Base-by-base conservation (phyloP, 2,329 filamentous ascomycete species). In the Trichoderma breve region DNA sequence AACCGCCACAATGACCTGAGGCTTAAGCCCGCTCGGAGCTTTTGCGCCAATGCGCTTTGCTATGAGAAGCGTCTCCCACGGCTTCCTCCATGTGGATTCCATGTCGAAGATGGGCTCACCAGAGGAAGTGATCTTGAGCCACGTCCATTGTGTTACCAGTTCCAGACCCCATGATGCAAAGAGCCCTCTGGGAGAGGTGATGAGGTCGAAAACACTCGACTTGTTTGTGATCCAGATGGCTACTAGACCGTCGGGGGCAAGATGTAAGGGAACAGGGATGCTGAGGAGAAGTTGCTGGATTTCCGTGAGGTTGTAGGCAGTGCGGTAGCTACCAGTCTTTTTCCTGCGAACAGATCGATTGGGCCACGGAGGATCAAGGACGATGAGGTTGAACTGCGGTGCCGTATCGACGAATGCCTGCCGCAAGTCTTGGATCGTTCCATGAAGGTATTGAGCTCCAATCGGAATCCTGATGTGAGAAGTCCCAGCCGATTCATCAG, bases 161-260 rank as follows among this genome's bases (percentile, higher is more conserved):
- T 90, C 85, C 0, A 95, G 81, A 28, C 89, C 90, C 91, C 91
- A 94, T 39, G 83, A 80, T 7, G 87, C 85, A 74, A 95, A 91
- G 2, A 95, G 74, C 1, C 90, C 90, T 2, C 75, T 75, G 2
- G 82, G 79, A 0, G 85, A 83, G 0, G 81, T 84, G 68, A 90
- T 78, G 14, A 94, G 81, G 6, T 89, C 85, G 26, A 87, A 80
- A 3, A 89, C 83, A 26, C 88, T 84, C 2, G 86, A 81, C 74
- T 90, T 93, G 80, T 95, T 95, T 64, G 93, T 95, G 71, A 94
- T 86, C 93, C 93, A 95, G 24, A 95, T 81, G 21, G 87, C 92
- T 0, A 95, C 86, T 1, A 93, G 80, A 15, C 89, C 89, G 32
- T 85, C 82, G 0, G 81, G 75, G 12, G 83, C 81, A 26, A 93